Base-by-base conservation (phyloP, 164 flowering plant genomes). In the Kingdonia uniflora region DNA sequence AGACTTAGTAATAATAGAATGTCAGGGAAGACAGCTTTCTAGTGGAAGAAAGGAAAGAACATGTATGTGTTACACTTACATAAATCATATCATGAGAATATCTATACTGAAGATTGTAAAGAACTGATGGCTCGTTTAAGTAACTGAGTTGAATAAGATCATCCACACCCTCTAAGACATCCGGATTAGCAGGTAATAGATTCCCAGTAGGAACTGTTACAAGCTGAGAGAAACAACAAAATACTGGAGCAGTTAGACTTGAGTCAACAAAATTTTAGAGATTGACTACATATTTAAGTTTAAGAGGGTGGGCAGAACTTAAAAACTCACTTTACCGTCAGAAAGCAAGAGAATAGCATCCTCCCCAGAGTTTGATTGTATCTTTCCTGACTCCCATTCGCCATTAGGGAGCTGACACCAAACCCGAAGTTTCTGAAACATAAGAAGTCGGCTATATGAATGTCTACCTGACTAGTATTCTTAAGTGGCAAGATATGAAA, bases 101-200 rank as follows among this genome's bases (percentile, higher is more conserved):
- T 85, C 97, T 77, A 49, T 55, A 59, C 35, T 71, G 73, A 50
- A 94, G 86, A 68, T 87, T 89, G 71, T 85, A 71, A 59, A 94
- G 85, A 65, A 94, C 87, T 38, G 96, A 85, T 38, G 99, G 99
- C 64, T 94, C 99, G 69, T 94, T 94, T 74, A 94, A 74, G 79
- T 80, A 94, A 73, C 88, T 84, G 51, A 94, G 95, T 62, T 79
- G 87, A 49, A 74, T 70, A 53, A 94, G 92, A 71, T 94, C 95
- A 76, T 87, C 85, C 35, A 78, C 82, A 19, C 91, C 97, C 51
- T 80, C 87, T 44, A 94, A 74, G 38, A 89, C 67, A 64, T 79
- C 80, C 25, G 97, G 95, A 67, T 94, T 94, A 51, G 95, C 95
- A 55, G 97, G 99, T 55, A 87, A 64, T 29, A 94, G 65, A 41